A percentile compares a stretch with the other conserved stretches of the same genome.
These are phyloP conservation scores for Psilocybe cubensis DNA, from an alignment of 768 basidiomycete genomes.

Conservation along the genomic window DNA sequence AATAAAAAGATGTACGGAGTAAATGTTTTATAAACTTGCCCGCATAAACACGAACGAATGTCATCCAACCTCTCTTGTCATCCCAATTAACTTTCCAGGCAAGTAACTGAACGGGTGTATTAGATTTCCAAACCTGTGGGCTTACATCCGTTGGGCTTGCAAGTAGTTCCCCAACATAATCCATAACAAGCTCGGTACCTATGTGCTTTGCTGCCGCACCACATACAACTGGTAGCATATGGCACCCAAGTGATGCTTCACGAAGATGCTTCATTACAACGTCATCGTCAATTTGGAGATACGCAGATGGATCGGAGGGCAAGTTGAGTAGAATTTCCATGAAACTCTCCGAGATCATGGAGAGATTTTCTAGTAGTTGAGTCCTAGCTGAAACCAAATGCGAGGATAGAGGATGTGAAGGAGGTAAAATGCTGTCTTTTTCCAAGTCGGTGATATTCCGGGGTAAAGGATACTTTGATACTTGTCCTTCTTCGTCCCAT, in stretches of 20 bases:
- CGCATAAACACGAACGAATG: constrained; percentile 87
- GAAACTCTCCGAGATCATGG: constrained; percentile 81
- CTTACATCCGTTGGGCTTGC: constrained; percentile 76
- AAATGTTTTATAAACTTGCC: constrained; percentile 47
- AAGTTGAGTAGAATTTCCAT: constrained; percentile 70
- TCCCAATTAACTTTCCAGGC: constrained; percentile 95
- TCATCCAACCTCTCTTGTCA: constrained; percentile 86
- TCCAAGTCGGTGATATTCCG: constrained; percentile 46
- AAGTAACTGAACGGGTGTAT: constrained; percentile 61
- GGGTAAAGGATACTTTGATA: constrained; percentile 53
- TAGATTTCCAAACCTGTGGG: constrained; percentile 45
- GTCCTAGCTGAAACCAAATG: constrained; percentile 70
- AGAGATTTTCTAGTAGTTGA: constrained; percentile 75
- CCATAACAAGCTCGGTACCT: constrained; percentile 80
- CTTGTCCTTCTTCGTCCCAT: constrained; percentile 59
- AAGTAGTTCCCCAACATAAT: constrained; percentile 80
- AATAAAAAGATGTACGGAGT: constrained; percentile 1
- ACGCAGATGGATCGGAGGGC: constrained; percentile 61
- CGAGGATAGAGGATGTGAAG: constrained; percentile 67
- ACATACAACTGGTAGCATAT: constrained; percentile 79
- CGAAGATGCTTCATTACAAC: constrained; percentile 69
- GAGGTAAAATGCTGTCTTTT: constrained; percentile 47
- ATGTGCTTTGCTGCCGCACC: constrained; percentile 83
- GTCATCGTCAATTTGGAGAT: constrained; percentile 58
- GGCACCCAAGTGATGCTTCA: constrained; percentile 62